A percentile compares a stretch with the other conserved stretches of the same genome.
Conservation (phyloP, 192 early-diverging fungal genomes). For the Pilobolus umbonatus region DNA sequence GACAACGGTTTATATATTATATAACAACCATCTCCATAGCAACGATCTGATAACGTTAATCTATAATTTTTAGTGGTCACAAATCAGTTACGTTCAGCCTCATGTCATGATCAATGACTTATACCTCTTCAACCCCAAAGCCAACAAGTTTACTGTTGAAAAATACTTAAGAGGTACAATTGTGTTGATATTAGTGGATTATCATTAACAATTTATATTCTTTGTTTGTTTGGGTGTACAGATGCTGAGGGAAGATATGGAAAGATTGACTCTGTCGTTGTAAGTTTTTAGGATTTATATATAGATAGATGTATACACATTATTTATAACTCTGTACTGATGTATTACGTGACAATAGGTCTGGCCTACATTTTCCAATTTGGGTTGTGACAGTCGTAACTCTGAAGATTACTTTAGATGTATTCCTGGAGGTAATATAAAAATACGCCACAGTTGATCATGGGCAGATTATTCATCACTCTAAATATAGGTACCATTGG, state of each 20-base stretch:
- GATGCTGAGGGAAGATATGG: constrained; percentile 14
- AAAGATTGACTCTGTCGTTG: constrained; percentile 20
- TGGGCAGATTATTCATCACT: neutral
- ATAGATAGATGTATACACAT: too few species aligned
- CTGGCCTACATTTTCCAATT: constrained; percentile 15
- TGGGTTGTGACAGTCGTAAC: constrained; percentile 26
- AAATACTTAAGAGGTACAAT: constrained; percentile 16
- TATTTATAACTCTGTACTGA: too few species aligned
- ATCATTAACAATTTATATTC: neutral
- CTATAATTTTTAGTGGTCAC: constrained; percentile 9
- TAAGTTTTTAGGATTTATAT: too few species aligned
- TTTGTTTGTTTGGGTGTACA: neutral
- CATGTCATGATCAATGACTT: constrained; percentile 23
- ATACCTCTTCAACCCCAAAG: constrained; percentile 12
- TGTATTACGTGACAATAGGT: constrained; percentile 13
- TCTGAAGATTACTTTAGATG: constrained; percentile 21
- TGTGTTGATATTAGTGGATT: neutral
- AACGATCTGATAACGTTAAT: neutral
- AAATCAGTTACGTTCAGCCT: constrained; percentile 15
- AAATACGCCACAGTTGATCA: neutral
- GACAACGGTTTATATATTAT: neutral
- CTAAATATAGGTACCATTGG: constrained; percentile 9
- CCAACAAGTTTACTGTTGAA: constrained; percentile 19
- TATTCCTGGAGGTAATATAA: constrained; percentile 18
- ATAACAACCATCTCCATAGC: neutral